Base-by-base conservation (phyloP, 495 filamentous ascomycete species). In the Trichoderma parareesei region DNA sequence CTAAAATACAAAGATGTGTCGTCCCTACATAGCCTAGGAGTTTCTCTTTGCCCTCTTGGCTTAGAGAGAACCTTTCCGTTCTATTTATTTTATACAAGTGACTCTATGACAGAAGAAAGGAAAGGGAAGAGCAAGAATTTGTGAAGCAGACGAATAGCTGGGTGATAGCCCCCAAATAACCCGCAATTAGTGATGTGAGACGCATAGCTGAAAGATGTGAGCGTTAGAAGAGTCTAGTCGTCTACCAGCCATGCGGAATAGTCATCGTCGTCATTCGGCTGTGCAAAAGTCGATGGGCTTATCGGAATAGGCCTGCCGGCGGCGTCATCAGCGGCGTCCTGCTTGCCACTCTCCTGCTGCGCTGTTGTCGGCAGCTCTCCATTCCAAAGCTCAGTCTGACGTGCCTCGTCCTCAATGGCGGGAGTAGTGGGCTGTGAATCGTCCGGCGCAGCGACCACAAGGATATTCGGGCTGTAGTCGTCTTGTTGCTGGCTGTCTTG, bases 401-500 rank as follows among this genome's bases (percentile, higher is more conserved):
- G 53, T n/a, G 27, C 41, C 60, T 72, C 62, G 59, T 69, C 63
- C 0, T 63, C 61, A 2, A 48, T n/a, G 4, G 40, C 41, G 49
- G 85, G 85, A 8, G 83, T 84, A 18, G 81, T 80, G 6, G 84
- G 85, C 70, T 86, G 82, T 7, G 83, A 86, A 35, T 78, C 77
- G 4, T 72, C 73, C 5, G 85, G 85, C 4, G 85, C 85, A 43
- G 79, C 81, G 8, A 88, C 85, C 35, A 88, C 81, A 4, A 88
- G 69, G 53, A 87, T 69, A 35, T 78, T 79, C 55, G 85, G 80
- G 38, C 76, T 75, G 14, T 69, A 75, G n/a, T 75, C 62, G 16
- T 69, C 65, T 49, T 69, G 60, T 70, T 69, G 61, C 70, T 68
- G 44, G 69, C 73, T 73, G 33, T 71, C 67, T 35, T 71, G 65